A percentile compares a stretch with the other conserved stretches of the same genome.
Evolutionary conservation across 176 grass and related monocot genomes (phyloP).

Genomic region (Avena insularis): DNA sequence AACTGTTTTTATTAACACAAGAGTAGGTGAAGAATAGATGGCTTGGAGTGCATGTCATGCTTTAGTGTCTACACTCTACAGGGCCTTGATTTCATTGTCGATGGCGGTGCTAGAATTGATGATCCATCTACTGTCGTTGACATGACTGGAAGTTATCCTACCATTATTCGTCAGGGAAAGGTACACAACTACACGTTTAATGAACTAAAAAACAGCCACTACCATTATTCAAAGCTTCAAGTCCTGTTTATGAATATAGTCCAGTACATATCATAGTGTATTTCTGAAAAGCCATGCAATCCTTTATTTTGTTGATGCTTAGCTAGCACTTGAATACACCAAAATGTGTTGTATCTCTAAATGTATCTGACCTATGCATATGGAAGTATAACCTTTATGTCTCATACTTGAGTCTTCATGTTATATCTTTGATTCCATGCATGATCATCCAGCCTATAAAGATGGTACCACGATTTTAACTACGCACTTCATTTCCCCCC

Average conservation of each 20-base stretch:
- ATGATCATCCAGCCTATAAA: background rate
- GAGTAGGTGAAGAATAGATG: background rate
- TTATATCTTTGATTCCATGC: background rate
- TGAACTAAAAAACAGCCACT: background rate
- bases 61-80: constrained; percentile 41
- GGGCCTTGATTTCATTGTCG: constrained; percentile 98
- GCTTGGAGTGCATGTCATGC: constrained; percentile 8
- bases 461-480: background rate
- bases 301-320: background rate
- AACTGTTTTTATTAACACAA: constrained; percentile 18
- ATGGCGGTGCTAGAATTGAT: constrained; percentile 78
- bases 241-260: constrained; percentile 22
- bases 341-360: background rate
- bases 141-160: constrained; percentile 77
- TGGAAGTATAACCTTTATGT: background rate
- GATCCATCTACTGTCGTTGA: constrained; percentile 98
- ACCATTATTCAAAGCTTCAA: constrained; percentile 6
- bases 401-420: background rate
- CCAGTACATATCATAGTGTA: background rate
- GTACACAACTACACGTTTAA: constrained; percentile 28
- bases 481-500: background rate
- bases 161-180: constrained; percentile 89
- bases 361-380: background rate
- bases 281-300: background rate
- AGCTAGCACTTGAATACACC: constrained; percentile 17